phyloP scores from a whole-genome alignment of 257 asterid genomes.

The Rhazya stricta region DNA sequence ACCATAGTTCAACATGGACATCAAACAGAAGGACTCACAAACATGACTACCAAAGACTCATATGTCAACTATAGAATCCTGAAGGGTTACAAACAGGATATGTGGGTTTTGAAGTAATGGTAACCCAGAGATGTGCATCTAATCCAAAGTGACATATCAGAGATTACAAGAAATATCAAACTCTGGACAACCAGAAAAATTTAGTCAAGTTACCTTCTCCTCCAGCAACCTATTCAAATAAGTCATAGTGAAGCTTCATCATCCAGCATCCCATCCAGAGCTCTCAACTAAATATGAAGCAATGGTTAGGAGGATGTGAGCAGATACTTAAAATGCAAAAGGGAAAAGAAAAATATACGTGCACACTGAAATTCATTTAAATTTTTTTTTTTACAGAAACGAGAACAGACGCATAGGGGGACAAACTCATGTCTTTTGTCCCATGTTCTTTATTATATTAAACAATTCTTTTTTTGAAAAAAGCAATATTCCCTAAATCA shows the following conservation, averaged over 20 bases:
- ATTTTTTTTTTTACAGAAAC: too few species aligned
- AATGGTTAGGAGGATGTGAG: neutral
- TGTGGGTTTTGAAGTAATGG: neutral
- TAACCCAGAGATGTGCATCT: neutral
- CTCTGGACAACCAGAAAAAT: slow-evolving; percentile 16
- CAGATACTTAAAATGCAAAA: neutral
- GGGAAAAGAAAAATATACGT: neutral
- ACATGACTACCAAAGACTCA: neutral
- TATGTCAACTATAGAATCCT: neutral
- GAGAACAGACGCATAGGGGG: neutral
- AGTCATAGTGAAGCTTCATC: slow-evolving; percentile 17
- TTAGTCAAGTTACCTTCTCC: slow-evolving; percentile 30
- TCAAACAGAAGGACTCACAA: neutral
- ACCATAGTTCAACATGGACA: neutral
- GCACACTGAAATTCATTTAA: neutral
- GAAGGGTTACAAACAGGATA: slow-evolving; percentile 10
- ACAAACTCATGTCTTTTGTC: neutral
- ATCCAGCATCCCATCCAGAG: slow-evolving; percentile 11
- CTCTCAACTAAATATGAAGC: slow-evolving; percentile 11
- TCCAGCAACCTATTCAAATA: slow-evolving; percentile 18
- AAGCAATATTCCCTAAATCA: neutral
- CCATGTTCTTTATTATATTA: neutral
- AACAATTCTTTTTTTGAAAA: too few species aligned
- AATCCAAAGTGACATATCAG: neutral
- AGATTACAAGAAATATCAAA: slow-evolving; percentile 8